Percentiles rank a stretch among this genome's conserved stretches.
Conservation (phyloP, 805 yeast species). For the Wickerhamomyces ciferrii region DNA sequence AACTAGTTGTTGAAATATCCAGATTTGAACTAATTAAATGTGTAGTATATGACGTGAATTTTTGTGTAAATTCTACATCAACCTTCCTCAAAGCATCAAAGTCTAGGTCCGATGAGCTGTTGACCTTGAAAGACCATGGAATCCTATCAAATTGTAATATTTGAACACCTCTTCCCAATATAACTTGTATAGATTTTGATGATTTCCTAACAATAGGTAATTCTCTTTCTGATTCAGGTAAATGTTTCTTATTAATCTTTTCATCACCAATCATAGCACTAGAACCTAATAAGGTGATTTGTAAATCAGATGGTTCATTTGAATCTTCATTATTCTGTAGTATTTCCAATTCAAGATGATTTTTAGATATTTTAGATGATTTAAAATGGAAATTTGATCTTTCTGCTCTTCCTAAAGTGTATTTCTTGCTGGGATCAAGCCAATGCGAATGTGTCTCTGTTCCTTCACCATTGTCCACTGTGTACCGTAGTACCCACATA, state of each 20-base stretch:
- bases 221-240: slow-evolving; percentile 1
- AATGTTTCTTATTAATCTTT: not conserved
- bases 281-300: slow-evolving; percentile 6
- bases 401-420: slow-evolving; percentile 7
- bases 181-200: slow-evolving; percentile 4
- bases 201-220: not conserved
- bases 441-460: not conserved
- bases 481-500: not conserved
- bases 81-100: slow-evolving; percentile 13
- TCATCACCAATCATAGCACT: slow-evolving; percentile 5
- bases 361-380: slow-evolving; percentile 6
- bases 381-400: slow-evolving; percentile 2
- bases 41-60: slow-evolving; percentile 17
- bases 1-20: not conserved
- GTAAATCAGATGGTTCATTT: slow-evolving; percentile 3
- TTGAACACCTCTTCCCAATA: slow-evolving; percentile 13
- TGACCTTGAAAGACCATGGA: slow-evolving; percentile 6
- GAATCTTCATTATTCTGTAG: not conserved
- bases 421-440: not conserved
- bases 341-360: slow-evolving; percentile 7
- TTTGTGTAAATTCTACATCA: slow-evolving; percentile 22
- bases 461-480: not conserved
- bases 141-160: not conserved
- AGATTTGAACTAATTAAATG: slow-evolving; percentile 12
- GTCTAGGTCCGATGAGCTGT: not conserved